These are phyloP conservation scores for Penicillium macrosclerotiorum DNA, from an alignment of 495 filamentous ascomycete species.

Conservation along the genomic window DNA sequence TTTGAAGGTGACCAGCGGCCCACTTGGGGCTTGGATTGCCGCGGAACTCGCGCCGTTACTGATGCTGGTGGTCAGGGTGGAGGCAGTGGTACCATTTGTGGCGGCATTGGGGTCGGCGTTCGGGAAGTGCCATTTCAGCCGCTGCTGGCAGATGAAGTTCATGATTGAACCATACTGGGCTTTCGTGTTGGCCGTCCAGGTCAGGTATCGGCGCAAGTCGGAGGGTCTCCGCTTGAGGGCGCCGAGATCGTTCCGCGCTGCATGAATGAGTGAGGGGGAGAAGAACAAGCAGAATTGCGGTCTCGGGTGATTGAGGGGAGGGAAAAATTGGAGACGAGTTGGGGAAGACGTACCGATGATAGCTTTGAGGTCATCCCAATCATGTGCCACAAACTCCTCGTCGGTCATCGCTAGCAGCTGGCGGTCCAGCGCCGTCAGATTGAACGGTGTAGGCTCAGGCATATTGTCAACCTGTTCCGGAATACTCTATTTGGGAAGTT, in stretches of 20 bases:
- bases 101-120: slow-evolving; percentile 5
- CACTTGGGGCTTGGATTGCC: slow-evolving; percentile 19
- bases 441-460: slow-evolving; percentile 47
- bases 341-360: slow-evolving; percentile 58
- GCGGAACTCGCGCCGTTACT: slow-evolving; percentile 5
- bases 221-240: slow-evolving; percentile 79
- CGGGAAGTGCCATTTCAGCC: slow-evolving; percentile 67
- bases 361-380: slow-evolving; percentile 64
- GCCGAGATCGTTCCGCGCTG: slow-evolving; percentile 69
- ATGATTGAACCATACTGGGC: slow-evolving; percentile 72
- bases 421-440: slow-evolving; percentile 63
- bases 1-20: slow-evolving; percentile 30
- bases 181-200: slow-evolving; percentile 71
- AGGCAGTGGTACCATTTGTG: slow-evolving; percentile 2
- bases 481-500: not conserved
- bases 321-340: not conserved
- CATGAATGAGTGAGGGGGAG: slow-evolving; percentile 13
- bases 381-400: slow-evolving; percentile 64
- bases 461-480: not conserved
- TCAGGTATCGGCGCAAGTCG: slow-evolving; percentile 78
- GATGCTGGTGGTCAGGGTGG: too few species aligned
- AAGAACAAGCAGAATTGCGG: not conserved
- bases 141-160: slow-evolving; percentile 69
- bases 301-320: not conserved
- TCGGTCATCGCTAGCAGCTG: slow-evolving; percentile 66